Percentiles rank a stretch among this genome's conserved stretches.
These are phyloP conservation scores for Artemisia tridentata DNA, from an alignment of 129 eudicot species.

Conservation along the genomic window DNA sequence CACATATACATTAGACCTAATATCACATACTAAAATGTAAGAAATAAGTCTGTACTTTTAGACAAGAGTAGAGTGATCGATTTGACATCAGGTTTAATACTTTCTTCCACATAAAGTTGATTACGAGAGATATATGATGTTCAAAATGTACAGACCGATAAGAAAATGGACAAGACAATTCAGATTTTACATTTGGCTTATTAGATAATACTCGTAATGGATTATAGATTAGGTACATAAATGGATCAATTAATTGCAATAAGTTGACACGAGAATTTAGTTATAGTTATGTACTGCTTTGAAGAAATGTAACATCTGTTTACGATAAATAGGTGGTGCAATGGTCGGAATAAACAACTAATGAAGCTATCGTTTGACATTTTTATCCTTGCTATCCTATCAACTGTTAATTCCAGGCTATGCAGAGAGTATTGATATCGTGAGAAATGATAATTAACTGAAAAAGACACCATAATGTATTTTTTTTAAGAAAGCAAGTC, in stretches of 20 bases:
- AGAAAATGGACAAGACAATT: not conserved
- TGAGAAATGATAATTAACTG: slow-evolving; percentile 14
- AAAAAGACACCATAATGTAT: slow-evolving; percentile 14
- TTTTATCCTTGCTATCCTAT: too few relatives aligned
- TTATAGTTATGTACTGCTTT: not conserved
- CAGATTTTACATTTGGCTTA: not conserved
- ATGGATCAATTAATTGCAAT: slow-evolving; percentile 3
- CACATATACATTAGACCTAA: too few relatives aligned
- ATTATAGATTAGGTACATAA: slow-evolving; percentile 1
- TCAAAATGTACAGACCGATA: not conserved
- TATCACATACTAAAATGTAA: not conserved
- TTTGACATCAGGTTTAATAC: not conserved
- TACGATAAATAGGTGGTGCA: slow-evolving; percentile 22
- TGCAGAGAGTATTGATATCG: not conserved
- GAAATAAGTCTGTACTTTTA: not conserved
- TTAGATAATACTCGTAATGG: not conserved
- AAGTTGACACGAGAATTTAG: slow-evolving; percentile 5
- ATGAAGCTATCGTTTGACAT: slow-evolving; percentile 11
- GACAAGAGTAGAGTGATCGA: slow-evolving; percentile 4
- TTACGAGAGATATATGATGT: slow-evolving; percentile 7
- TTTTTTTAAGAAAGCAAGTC: slow-evolving; percentile 15
- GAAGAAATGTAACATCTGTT: slow-evolving; percentile 6
- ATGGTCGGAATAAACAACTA: slow-evolving; percentile 16
- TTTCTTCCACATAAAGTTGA: slow-evolving; percentile 13
- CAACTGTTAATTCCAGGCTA: slow-evolving; percentile 2